Base-by-base conservation (phyloP, 2,329 filamentous ascomycete genomes). In the Colletotrichum tropicale region DNA sequence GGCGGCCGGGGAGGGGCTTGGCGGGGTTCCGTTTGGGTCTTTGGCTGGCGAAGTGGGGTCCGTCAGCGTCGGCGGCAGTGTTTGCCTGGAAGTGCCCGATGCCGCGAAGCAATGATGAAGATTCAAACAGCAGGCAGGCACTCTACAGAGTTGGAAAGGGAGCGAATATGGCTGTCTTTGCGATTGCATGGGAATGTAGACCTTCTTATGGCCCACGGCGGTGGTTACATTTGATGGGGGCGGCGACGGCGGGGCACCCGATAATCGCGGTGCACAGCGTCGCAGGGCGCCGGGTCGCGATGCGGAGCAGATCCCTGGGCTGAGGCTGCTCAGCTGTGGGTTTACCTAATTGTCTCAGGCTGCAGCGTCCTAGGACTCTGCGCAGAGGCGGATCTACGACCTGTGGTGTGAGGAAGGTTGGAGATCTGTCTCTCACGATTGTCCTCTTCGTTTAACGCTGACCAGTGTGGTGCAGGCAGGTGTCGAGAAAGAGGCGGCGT, bases 211-310 rank as follows among this genome's bases (percentile, higher is more conserved):
- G 43, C n/a, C 10, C 18, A 52, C 43, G 43, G 43, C 43, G 43
- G 43, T 52, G 43, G 43, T 52, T 52, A 21, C 43, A 21, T 52
- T 8, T 5, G 2, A 52, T 52, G 43, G 43, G 43, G 43, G n/a
- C 6, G n/a, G n/a, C 43, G 43, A 21, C 43, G 43, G 43, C 43
- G 43, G 43, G 58, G 28, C 43, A 55, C 65, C 65, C 30, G 16
- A 52, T 52, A 56, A 56, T 67, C 65, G 65, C 55, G 43, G 26
- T 16, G 30, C n/a, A n/a, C 16, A 30, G 12, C 66, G 48, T 71
- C 67, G 72, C 72, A 75, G 61, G 61, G 38, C 73, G 70, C 70
- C 73, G 73, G 58, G 73, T 65, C 71, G 73, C 73, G 73, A 73
- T 60, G 71, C 66, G 55, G 56, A 52, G 43, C 43, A 32, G 69